Percentiles rank a stretch among this genome's conserved stretches.
phyloP scores from a whole-genome alignment of 805 yeast species.

The Suhomyces canberraensis region DNA sequence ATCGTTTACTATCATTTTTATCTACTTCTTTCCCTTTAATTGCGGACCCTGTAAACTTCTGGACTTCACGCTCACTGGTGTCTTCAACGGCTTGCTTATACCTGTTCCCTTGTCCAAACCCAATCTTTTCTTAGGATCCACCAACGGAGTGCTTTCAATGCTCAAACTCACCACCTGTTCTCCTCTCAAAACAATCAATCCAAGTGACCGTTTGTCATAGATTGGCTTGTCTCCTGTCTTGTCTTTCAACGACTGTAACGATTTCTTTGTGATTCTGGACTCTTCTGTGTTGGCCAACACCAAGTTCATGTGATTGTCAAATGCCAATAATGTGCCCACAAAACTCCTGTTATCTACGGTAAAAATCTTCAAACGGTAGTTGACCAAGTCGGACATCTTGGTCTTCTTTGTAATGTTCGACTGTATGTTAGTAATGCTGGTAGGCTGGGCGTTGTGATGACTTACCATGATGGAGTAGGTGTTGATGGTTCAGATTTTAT shows the following conservation, averaged over 20 bases:
- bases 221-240: conserved; percentile 27
- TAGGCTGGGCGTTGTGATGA: too few relatives aligned
- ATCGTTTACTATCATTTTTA: background rate
- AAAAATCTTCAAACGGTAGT: conserved; percentile 68
- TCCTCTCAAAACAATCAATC: conserved; percentile 82
- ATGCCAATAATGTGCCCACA: conserved; percentile 79
- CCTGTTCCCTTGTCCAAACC: conserved; percentile 21
- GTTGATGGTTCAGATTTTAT: too few relatives aligned
- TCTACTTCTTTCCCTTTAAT: background rate
- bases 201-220: conserved; percentile 74
- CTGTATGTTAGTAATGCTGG: conserved; percentile 3
- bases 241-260: conserved; percentile 37
- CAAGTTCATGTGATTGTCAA: conserved; percentile 84
- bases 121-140: conserved; percentile 36
- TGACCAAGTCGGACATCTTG: conserved; percentile 61
- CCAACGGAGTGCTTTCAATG: conserved; percentile 61
- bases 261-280: conserved; percentile 66
- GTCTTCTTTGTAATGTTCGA: conserved; percentile 25
- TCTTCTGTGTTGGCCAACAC: conserved; percentile 86
- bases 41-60: conserved; percentile 26
- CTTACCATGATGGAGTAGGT: too few relatives aligned
- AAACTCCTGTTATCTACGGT: conserved; percentile 76
- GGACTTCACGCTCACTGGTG: conserved; percentile 27
- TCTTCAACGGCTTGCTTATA: conserved; percentile 32
- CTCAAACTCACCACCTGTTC: conserved; percentile 74